Percentiles rank a stretch among this genome's conserved stretches.
phyloP scores from a whole-genome alignment of 805 yeast genomes.

The Saccharomycopsis sp. region DNA sequence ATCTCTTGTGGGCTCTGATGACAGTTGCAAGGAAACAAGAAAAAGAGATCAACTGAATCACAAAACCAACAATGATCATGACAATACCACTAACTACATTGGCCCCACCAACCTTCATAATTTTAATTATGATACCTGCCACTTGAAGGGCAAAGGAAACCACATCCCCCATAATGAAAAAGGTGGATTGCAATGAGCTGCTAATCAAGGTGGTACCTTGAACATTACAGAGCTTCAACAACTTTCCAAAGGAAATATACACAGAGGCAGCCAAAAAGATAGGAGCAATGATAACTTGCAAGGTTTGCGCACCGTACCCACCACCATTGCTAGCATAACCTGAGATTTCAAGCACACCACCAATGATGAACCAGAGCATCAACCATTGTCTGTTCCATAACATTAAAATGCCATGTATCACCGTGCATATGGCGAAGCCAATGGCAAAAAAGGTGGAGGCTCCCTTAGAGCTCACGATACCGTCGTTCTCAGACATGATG shows the following conservation, averaged over 20 bases:
- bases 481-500: too few relatives aligned
- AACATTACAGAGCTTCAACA: slow-evolving; percentile 22
- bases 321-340: slow-evolving; percentile 13
- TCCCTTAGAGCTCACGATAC: too few relatives aligned
- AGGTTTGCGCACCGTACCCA: slow-evolving; percentile 26
- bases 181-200: slow-evolving; percentile 24
- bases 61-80: slow-evolving; percentile 28
- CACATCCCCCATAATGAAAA: slow-evolving; percentile 30
- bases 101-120: slow-evolving; percentile 23
- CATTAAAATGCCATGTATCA: too few relatives aligned
- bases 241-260: slow-evolving; percentile 29
- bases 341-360: too few relatives aligned
- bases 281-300: slow-evolving; percentile 29
- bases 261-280: slow-evolving; percentile 29
- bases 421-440: too few relatives aligned
- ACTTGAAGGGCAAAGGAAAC: slow-evolving; percentile 28
- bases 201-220: slow-evolving; percentile 22
- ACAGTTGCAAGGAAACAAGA: slow-evolving; percentile 24
- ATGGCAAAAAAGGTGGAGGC: too few relatives aligned
- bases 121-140: slow-evolving; percentile 32
- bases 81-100: slow-evolving; percentile 22
- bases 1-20: too few relatives aligned
- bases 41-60: slow-evolving; percentile 29
- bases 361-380: too few relatives aligned
- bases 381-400: too few relatives aligned